Evolutionary conservation across 2,329 filamentous ascomycete genomes (phyloP).

Genomic region (Madurella mycetomatis): DNA sequence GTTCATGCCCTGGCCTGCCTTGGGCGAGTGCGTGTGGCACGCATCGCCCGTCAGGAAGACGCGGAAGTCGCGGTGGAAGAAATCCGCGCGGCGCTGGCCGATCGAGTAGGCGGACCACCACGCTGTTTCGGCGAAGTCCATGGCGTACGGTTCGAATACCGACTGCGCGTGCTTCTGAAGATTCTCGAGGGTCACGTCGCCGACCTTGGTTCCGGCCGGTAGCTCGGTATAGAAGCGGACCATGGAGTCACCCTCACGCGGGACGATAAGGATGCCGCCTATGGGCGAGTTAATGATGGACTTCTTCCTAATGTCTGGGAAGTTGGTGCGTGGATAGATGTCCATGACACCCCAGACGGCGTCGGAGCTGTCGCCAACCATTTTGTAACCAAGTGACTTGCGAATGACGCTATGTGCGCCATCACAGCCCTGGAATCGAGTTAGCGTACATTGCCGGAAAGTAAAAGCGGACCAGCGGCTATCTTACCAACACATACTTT

Average conservation of each 20-base stretch:
- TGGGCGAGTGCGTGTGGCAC: conserved; percentile 63
- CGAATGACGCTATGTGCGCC: conserved; percentile 50
- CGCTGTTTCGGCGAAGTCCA: conserved; percentile 49
- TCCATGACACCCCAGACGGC: conserved; percentile 57
- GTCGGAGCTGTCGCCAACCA: conserved; percentile 56
- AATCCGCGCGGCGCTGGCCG: conserved; percentile 55
- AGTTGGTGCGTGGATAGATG: conserved; percentile 51
- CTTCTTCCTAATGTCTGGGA: conserved; percentile 59
- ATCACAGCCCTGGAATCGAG: conserved; percentile 40
- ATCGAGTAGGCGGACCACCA: conserved; percentile 65
- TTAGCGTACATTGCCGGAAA: conserved; percentile 36
- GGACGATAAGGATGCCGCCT: conserved; percentile 58
- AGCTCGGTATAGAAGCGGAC: conserved; percentile 62
- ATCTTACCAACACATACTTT: conserved; percentile 51
- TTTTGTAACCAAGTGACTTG: conserved; percentile 48
- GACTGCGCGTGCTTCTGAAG: conserved; percentile 48
- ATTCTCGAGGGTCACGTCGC: conserved; percentile 48
- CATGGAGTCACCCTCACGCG: conserved; percentile 53
- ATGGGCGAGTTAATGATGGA: conserved; percentile 48
- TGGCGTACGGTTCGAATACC: conserved; percentile 51
- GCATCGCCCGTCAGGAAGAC: conserved; percentile 62
- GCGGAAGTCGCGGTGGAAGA: conserved; percentile 52
- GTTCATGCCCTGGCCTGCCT: conserved; percentile 62
- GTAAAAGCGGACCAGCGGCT: conserved; percentile 28
- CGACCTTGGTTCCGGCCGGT: conserved; percentile 43